Evolutionary conservation across 164 flowering plant species (phyloP).

Genomic region (Vitis rotundifolia): DNA sequence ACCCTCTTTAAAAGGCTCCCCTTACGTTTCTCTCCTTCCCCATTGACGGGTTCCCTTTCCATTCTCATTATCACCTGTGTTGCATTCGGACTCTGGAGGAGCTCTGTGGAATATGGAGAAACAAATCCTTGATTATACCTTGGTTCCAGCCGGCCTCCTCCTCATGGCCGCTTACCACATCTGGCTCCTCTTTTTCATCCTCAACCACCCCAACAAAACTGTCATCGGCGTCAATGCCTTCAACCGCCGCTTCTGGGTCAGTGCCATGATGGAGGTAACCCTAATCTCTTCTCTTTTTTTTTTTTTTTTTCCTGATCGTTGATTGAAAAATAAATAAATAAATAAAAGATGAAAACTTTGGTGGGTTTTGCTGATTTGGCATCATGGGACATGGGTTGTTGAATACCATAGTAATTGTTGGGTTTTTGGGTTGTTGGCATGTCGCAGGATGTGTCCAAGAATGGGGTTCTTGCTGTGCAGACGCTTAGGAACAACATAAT

Average conservation of each 20-base stretch:
- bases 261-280: slow-evolving; percentile 79
- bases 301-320: background rate
- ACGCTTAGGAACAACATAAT: slow-evolving; percentile 88
- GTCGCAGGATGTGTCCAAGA: slow-evolving; percentile 58
- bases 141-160: slow-evolving; percentile 63
- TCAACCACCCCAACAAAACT: slow-evolving; percentile 53
- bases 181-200: slow-evolving; percentile 62
- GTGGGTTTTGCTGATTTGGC: too few relatives aligned
- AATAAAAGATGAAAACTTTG: too few relatives aligned
- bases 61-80: too few relatives aligned
- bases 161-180: slow-evolving; percentile 59
- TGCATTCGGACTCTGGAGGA: too few relatives aligned
- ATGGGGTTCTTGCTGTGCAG: slow-evolving; percentile 83
- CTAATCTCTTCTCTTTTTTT: background rate
- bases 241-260: slow-evolving; percentile 75
- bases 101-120: slow-evolving; percentile 36
- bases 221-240: slow-evolving; percentile 74
- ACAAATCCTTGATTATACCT: slow-evolving; percentile 43
- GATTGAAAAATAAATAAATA: background rate
- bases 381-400: too few relatives aligned
- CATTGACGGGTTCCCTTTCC: too few relatives aligned
- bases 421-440: background rate
- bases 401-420: too few relatives aligned
- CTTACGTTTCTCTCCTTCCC: too few relatives aligned
- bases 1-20: too few relatives aligned